Evolutionary conservation across 2,329 filamentous ascomycete species (phyloP), one percentile per base, ranked within the genome.

Genomic region (Juglanconis oblonga): DNA sequence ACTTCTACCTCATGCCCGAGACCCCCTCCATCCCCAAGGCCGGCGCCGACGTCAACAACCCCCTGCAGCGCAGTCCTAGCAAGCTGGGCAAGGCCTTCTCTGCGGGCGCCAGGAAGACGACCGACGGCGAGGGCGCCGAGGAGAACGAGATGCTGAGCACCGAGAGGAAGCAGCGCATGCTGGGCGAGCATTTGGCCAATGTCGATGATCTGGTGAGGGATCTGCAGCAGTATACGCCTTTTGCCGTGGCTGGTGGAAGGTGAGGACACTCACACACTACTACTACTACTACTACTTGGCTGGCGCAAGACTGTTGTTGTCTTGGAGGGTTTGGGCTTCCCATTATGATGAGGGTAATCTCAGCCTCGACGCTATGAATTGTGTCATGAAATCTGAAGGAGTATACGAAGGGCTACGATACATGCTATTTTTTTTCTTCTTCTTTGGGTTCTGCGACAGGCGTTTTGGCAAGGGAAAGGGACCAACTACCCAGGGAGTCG

Each of bases 1-100:
- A 98, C 80, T 98, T 98, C 76, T 99, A 98, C 75, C 87, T 99
- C 67, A 97, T 98, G 89, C 93, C 94, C 54, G 95, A 99, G 76
- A 86, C 85, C 0, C 87, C 82, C 49, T 78, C 82, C 24, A 81
- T 83, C 64, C 81, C 84, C 5, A 76, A 76, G 63, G 78, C 81
- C 62, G 77, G 74, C 24, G 72, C 73, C 54, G 75, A 74, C 53
- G 74, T 75, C 61, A 64, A 63, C 55, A 77, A 75, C 31, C 79
- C 87, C 69, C 74, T 87, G 63, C 86, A 88, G 73, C 82, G 86
- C n/a, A 38, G 44, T 10, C 33, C 17, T 7, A 24, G 84, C 73
- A 91, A 90, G 74, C 77, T 89, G 13, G 81, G 80, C 3, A 82
- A 81, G 52, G 84, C 83, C 0, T 86, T 87, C 2, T 24, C 24